A percentile compares a stretch with the other conserved stretches of the same genome.
Conservation (phyloP, 179 eudicot genomes). For the Carnegiea gigantea region DNA sequence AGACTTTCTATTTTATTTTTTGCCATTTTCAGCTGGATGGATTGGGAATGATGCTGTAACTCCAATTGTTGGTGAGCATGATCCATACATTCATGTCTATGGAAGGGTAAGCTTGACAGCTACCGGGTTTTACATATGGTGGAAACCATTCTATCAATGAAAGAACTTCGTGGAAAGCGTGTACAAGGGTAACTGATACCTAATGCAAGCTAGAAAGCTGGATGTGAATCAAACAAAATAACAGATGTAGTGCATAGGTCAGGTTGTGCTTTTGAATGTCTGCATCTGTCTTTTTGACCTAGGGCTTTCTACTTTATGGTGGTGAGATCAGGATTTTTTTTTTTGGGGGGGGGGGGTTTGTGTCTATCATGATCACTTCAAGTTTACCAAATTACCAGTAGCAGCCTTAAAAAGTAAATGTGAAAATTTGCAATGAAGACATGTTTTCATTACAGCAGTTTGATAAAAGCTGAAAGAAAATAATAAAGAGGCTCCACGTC, state of each 20-base stretch:
- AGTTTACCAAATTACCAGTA: background rate
- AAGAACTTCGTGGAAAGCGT: background rate
- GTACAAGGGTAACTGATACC: background rate
- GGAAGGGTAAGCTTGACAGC: slow-evolving; percentile 66
- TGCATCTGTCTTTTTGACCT: background rate
- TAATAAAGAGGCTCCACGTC: background rate
- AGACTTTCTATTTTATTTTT: background rate
- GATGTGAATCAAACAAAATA: background rate
- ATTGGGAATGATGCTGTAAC: slow-evolving; percentile 87
- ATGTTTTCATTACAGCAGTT: background rate
- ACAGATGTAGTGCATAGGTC: background rate
- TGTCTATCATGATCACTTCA: background rate
- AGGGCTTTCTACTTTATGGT: background rate
- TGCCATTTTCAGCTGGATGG: slow-evolving; percentile 79
- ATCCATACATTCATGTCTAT: slow-evolving; percentile 75
- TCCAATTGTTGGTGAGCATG: slow-evolving; percentile 87
- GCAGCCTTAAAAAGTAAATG: background rate
- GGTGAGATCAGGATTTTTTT: background rate
- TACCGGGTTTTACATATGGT: background rate
- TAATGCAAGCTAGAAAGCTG: background rate
- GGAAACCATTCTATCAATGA: background rate
- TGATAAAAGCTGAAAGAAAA: background rate
- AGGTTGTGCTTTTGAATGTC: background rate
- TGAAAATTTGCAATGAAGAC: background rate
- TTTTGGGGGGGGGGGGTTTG: too few relatives aligned